Percentiles rank a stretch among this genome's conserved stretches.
These are phyloP conservation scores for Canavalia ensiformis DNA, from an alignment of 306 rosid genomes.

Conservation along the genomic window DNA sequence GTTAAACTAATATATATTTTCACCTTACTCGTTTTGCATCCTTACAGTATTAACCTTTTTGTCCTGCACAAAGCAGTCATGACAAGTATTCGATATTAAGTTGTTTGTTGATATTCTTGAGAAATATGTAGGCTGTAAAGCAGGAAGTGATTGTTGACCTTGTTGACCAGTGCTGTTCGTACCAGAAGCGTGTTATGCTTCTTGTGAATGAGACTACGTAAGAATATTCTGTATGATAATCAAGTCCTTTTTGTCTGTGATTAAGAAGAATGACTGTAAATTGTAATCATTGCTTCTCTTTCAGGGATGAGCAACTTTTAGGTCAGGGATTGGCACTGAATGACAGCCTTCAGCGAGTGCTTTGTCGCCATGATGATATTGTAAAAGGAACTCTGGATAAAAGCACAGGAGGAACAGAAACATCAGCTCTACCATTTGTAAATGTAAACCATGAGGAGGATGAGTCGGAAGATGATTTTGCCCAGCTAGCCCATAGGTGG, in stretches of 20 bases:
- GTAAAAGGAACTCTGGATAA: constrained; percentile 60
- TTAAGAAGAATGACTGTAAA: constrained; percentile 32
- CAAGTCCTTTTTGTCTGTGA: background rate
- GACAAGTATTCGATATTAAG: background rate
- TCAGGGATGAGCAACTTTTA: constrained; percentile 71
- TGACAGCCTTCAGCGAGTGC: constrained; percentile 87
- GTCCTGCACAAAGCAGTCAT: background rate
- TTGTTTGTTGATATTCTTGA: constrained; percentile 26
- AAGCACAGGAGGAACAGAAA: constrained; percentile 53
- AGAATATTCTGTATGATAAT: constrained; percentile 35
- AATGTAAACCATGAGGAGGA: constrained; percentile 77
- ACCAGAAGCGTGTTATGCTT: constrained; percentile 79
- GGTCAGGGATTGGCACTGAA: constrained; percentile 75
- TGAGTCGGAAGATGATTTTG: constrained; percentile 73
- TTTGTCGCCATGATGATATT: constrained; percentile 74
- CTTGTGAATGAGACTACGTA: constrained; percentile 77
- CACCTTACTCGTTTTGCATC: background rate
- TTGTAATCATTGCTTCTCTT: constrained; percentile 37
- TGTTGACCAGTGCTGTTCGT: constrained; percentile 83
- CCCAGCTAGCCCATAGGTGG: constrained; percentile 79
- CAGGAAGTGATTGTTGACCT: constrained; percentile 85
- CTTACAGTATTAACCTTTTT: background rate
- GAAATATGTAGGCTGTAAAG: constrained; percentile 64
- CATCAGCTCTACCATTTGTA: constrained; percentile 61
- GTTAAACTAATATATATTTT: background rate